Conservation (phyloP, 1,139 yeast genomes). For the Lipomyces yarrowii region DNA sequence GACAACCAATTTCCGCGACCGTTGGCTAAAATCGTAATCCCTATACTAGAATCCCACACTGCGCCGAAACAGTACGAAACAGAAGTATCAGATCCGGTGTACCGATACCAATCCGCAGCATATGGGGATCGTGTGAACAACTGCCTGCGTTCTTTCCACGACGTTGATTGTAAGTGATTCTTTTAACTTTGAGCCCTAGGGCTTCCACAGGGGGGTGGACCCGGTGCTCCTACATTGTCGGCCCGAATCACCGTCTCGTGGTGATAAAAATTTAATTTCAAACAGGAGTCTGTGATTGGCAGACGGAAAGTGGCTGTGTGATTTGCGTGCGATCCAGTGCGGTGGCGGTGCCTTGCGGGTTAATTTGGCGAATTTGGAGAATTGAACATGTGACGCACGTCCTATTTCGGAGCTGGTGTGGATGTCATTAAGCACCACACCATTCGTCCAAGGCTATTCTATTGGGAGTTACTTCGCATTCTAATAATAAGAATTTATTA, state of each 20-base stretch:
- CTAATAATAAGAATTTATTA: too few relatives aligned
- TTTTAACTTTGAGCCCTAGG: too few relatives aligned
- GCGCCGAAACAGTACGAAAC: background rate
- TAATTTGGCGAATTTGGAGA: background rate
- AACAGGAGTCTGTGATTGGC: background rate
- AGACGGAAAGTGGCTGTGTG: background rate
- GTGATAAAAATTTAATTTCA: too few relatives aligned
- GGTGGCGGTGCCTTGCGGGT: background rate
- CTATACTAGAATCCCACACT: background rate
- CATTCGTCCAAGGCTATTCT: too few relatives aligned
- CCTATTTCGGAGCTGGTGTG: too few relatives aligned
- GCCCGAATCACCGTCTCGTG: background rate
- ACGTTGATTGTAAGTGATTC: background rate
- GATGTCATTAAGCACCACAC: too few relatives aligned
- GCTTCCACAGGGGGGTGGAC: too few relatives aligned
- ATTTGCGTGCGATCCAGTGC: background rate
- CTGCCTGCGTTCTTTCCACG: background rate
- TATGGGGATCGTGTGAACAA: background rate
- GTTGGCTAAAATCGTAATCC: background rate
- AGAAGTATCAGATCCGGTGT: background rate
- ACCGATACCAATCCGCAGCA: background rate
- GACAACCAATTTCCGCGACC: background rate
- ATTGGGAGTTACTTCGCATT: too few relatives aligned
- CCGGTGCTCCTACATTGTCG: too few relatives aligned
- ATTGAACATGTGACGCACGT: background rate